Evolutionary conservation across 192 early-diverging fungal genomes (phyloP).

Genomic region (Dissophora globulifera): DNA sequence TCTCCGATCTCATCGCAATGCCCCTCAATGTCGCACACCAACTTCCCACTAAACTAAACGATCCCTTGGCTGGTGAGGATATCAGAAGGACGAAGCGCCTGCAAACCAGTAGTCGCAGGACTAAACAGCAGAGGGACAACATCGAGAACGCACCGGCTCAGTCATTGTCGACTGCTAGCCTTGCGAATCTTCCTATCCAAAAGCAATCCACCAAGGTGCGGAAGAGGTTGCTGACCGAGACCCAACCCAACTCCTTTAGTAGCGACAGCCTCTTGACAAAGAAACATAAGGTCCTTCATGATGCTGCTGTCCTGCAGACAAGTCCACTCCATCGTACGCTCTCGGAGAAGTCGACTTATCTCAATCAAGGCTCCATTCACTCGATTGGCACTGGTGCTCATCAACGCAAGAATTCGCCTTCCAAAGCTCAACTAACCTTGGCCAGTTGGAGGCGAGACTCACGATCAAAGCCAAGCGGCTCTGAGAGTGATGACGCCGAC

Average conservation of each 20-base stretch:
- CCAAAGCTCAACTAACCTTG: constrained; percentile 10
- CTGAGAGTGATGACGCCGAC: constrained; percentile 37
- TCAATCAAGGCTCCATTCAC: constrained; percentile 19
- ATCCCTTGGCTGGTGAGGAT: constrained; percentile 1
- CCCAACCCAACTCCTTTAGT: constrained; percentile 8
- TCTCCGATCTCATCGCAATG: constrained; percentile 18
- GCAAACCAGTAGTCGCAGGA: constrained; percentile 7
- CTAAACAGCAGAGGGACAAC: constrained; percentile 21
- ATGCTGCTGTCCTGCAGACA: neutral
- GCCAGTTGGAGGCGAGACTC: constrained; percentile 13
- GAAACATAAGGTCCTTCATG: constrained; percentile 14
- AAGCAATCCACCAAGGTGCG: constrained; percentile 36
- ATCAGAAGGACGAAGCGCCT: constrained; percentile 12
- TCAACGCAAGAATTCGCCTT: constrained; percentile 1
- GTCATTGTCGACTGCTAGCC: neutral
- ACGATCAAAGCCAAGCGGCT: constrained; percentile 9
- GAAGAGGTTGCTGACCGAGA: constrained; percentile 26
- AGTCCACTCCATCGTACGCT: constrained; percentile 34
- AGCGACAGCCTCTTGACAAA: constrained; percentile 10
- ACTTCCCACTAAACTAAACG: constrained; percentile 3
- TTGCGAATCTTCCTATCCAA: constrained; percentile 33
- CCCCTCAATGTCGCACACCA: constrained; percentile 21
- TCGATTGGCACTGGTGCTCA: neutral
- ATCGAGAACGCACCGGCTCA: constrained; percentile 17
- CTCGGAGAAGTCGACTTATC: constrained; percentile 37